Base-by-base conservation (phyloP, 176 grass and related monocot genomes). In the Areca catechu region DNA sequence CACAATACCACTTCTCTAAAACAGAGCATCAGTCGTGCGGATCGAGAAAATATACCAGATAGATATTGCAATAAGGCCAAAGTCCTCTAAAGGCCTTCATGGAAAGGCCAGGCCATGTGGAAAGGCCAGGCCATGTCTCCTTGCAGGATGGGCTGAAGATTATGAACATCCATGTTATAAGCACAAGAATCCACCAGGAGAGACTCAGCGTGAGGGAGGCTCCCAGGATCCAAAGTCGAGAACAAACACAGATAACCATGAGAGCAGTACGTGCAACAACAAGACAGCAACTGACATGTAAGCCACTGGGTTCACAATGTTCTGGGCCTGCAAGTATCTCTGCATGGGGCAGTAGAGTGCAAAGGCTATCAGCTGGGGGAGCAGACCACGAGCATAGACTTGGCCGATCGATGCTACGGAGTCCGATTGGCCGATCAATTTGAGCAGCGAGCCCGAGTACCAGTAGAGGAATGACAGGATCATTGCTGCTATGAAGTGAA, bases 281-380 rank as follows among this genome's bases (percentile, higher is more conserved):
- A 79, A 59, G 16, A 79, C 51, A 4, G 1, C 68, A 14, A 51
- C 53, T 14, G 58, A 22, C 3, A 79, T 72, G 69, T 15, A 48
- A 9, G 76, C 72, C 54, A 92, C 48, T 4, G 82, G 83, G 54
- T 86, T 86, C 15, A 87, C 54, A 7, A 86, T 86, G 50, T 86
- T 86, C 63, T 85, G 83, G 28, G 73, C 83, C 81, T 93, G 83
- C 57, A 93, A 57, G 72, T 87, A 93, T 60, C 89, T 75, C 66
- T 93, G 89, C 83, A 81, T 84, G 1, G 83, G 89, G 77, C 77
- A 93, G 69, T 87, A 87, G 72, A 87, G 53, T 3, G 83, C 80
- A 10, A 86, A 93, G 4, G 86, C 86, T 12, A 89, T 50, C 37
- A 89, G 70, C 74, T 82, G 81, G 0, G 18, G 81, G 2, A 89